Percentiles rank a stretch among this genome's conserved stretches.
These are phyloP conservation scores for Xylaria sp. DNA, from an alignment of 2,329 filamentous ascomycete species.

Conservation along the genomic window DNA sequence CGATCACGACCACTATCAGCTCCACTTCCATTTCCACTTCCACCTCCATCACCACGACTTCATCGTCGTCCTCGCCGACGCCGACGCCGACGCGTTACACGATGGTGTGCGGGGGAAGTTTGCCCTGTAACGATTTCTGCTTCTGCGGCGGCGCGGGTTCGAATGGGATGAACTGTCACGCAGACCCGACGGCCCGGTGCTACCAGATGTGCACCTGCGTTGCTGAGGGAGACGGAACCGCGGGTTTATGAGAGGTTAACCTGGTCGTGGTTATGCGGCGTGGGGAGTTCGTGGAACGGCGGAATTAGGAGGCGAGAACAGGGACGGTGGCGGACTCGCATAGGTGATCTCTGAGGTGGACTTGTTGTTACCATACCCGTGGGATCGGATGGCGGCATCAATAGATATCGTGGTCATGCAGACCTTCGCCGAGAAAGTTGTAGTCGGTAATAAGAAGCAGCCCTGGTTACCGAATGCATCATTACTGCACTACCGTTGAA, in stretches of 20 bases:
- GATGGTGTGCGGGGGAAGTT: constrained; percentile 14
- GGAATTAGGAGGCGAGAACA: too few species aligned
- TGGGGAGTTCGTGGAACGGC: neutral
- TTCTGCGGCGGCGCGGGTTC: constrained; percentile 24
- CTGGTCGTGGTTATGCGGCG: neutral
- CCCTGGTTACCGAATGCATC: too few species aligned
- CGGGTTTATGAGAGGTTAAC: neutral
- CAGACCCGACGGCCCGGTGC: constrained; percentile 35
- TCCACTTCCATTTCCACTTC: neutral
- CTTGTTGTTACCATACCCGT: neutral
- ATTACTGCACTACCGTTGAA: too few species aligned
- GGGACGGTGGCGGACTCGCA: neutral
- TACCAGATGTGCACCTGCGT: constrained; percentile 33
- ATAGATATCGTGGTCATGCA: neutral
- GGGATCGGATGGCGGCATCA: neutral
- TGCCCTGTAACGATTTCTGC: constrained; percentile 34
- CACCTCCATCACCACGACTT: neutral
- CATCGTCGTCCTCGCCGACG: neutral
- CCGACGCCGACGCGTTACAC: constrained; percentile 2
- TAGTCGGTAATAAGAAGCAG: neutral
- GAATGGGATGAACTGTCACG: constrained; percentile 31
- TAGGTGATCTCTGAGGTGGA: neutral
- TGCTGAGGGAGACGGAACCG: neutral
- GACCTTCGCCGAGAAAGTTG: neutral
- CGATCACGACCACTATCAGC: neutral